These are phyloP conservation scores for Linum trigynum DNA, from an alignment of 345 rosid species.

Conservation along the genomic window DNA sequence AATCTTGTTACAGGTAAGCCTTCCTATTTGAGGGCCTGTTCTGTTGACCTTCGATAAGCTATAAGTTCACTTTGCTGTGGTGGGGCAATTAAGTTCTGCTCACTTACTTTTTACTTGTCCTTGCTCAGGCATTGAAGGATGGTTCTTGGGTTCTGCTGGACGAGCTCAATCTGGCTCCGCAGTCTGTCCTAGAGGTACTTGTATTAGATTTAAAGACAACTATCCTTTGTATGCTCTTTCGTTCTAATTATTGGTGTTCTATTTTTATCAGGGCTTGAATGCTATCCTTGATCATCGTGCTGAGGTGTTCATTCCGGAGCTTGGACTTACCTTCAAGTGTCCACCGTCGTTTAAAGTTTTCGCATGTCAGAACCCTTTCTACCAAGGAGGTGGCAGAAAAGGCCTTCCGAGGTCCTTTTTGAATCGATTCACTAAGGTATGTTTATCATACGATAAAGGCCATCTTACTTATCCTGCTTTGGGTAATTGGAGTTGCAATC, in stretches of 20 bases:
- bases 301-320: conserved; percentile 90
- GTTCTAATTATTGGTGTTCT: background rate
- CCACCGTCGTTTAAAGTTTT: conserved; percentile 78
- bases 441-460: conserved; percentile 2
- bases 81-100: background rate
- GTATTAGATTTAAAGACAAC: background rate
- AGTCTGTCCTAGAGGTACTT: conserved; percentile 82
- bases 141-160: conserved; percentile 97
- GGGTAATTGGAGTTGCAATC: background rate
- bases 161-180: conserved; percentile 97
- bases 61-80: background rate
- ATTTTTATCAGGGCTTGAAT: conserved; percentile 65
- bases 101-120: conserved; percentile 2
- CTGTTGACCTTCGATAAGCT: background rate
- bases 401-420: conserved; percentile 93
- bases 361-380: conserved; percentile 95
- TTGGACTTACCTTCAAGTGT: conserved; percentile 66
- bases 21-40: background rate
- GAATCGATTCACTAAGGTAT: conserved; percentile 87
- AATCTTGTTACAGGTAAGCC: conserved; percentile 69
- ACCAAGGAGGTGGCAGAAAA: conserved; percentile 97
- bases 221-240: background rate
- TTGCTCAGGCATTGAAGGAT: conserved; percentile 72
- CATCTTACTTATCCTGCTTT: background rate
- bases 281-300: conserved; percentile 95